phyloP scores from a whole-genome alignment of 2,329 filamentous ascomycete genomes.

The Fusarium floridanum region DNA sequence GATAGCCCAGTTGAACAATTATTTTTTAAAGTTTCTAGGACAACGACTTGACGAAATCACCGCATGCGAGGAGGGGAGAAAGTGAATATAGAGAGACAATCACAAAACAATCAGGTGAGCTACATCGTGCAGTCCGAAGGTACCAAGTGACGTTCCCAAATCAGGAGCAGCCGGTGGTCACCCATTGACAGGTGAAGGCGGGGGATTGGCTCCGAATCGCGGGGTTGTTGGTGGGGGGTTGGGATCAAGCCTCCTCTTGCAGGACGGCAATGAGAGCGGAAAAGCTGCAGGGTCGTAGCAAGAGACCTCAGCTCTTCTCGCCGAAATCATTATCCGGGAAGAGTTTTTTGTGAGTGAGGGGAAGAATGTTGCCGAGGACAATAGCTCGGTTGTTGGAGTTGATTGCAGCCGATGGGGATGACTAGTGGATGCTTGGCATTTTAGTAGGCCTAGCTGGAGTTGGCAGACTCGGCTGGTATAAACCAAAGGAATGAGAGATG shows the following conservation, averaged over 20 bases:
- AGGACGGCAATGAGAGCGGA: background rate
- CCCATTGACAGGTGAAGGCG: background rate
- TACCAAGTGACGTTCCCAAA: slow-evolving; percentile 6
- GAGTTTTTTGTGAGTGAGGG: background rate
- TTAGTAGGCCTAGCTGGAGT: background rate
- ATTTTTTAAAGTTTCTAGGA: background rate
- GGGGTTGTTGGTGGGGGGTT: slow-evolving; percentile 7
- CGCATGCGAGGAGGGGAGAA: slow-evolving; percentile 1
- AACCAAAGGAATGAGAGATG: background rate
- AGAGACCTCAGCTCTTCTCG: background rate
- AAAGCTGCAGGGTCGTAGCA: background rate
- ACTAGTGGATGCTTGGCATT: background rate
- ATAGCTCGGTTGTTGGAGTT: slow-evolving; percentile 3
- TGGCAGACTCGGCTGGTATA: background rate
- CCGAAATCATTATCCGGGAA: background rate
- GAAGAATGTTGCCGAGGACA: background rate
- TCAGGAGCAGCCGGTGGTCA: background rate
- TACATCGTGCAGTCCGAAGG: background rate
- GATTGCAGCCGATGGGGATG: background rate
- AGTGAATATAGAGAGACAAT: background rate
- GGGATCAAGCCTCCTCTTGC: background rate
- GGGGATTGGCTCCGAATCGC: slow-evolving; percentile 11
- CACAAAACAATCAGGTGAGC: slow-evolving; percentile 15
- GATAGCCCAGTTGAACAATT: background rate
- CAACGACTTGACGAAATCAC: background rate